These are phyloP conservation scores for Phlyctochytrium arcticum DNA, from an alignment of 192 early-diverging fungal species.

Conservation along the genomic window DNA sequence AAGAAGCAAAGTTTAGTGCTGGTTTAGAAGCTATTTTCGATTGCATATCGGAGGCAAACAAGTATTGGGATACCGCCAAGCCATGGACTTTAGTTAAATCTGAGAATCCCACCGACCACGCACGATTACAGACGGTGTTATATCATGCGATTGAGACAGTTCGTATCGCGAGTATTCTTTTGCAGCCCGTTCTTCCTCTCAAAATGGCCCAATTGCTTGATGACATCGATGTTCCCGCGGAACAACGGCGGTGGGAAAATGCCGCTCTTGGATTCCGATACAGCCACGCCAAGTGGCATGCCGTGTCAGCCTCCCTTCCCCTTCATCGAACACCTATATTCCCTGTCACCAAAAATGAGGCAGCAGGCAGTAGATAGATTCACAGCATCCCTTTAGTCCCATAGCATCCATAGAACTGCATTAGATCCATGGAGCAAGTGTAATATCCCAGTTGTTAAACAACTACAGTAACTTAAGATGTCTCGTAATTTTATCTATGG, in stretches of 20 bases:
- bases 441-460: too few relatives aligned
- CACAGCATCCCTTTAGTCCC: too few relatives aligned
- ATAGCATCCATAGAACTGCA: too few relatives aligned
- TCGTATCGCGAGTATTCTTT: conserved; percentile 65
- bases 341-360: too few relatives aligned
- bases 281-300: too few relatives aligned
- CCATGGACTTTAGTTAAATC: conserved; percentile 75
- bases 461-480: conserved; percentile 46
- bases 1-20: not conserved
- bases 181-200: conserved; percentile 83
- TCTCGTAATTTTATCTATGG: conserved; percentile 49
- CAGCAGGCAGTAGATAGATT: too few relatives aligned
- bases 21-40: conserved; percentile 63
- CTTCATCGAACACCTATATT: too few relatives aligned
- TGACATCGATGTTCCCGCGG: conserved; percentile 49
- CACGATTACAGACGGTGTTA: conserved; percentile 58
- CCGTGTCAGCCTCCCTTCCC: too few relatives aligned
- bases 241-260: conserved; percentile 58
- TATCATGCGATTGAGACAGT: conserved; percentile 74
- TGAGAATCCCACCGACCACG: conserved; percentile 5
- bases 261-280: conserved; percentile 18
- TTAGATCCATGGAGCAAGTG: too few relatives aligned
- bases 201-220: conserved; percentile 67
- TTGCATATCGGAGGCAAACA: conserved; percentile 67
- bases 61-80: conserved; percentile 60